phyloP scores from a whole-genome alignment of 371 early-diverging fungal genomes.

The Lichtheimia hyalospora region DNA sequence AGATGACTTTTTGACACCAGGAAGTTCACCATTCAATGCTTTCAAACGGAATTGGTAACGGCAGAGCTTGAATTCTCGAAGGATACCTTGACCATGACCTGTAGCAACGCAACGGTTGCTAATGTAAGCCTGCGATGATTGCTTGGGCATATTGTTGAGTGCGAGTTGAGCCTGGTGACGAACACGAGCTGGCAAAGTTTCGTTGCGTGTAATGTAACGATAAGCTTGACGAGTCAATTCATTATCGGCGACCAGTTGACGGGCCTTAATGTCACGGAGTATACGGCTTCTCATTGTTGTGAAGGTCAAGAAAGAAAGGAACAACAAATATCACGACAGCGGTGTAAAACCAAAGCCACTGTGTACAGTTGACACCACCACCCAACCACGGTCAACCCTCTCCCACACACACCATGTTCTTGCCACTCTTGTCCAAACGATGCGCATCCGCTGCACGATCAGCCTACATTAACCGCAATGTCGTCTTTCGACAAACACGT shows the following conservation, averaged over 20 bases:
- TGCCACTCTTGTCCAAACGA: conserved; percentile 9
- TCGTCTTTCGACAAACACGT: conserved; percentile 7
- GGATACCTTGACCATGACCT: conserved; percentile 82
- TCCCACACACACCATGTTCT: conserved; percentile 2
- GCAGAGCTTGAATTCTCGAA: conserved; percentile 79
- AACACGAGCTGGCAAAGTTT: conserved; percentile 71
- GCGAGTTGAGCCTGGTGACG: conserved; percentile 85
- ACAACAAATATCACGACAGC: background rate
- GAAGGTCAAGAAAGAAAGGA: background rate
- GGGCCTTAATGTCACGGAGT: conserved; percentile 75
- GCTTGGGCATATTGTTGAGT: conserved; percentile 72
- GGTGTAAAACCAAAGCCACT: background rate
- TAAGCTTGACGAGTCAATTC: conserved; percentile 80
- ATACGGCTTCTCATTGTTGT: conserved; percentile 55
- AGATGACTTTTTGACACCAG: conserved; percentile 81
- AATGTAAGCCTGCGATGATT: conserved; percentile 68
- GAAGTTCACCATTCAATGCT: conserved; percentile 80
- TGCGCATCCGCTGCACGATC: conserved; percentile 3
- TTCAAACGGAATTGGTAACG: conserved; percentile 83
- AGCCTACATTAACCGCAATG: background rate
- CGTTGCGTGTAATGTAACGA: conserved; percentile 81
- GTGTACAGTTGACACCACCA: background rate
- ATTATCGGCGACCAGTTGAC: conserved; percentile 66
- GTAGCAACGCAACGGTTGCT: conserved; percentile 81
- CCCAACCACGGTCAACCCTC: too few species aligned